Base-by-base conservation (phyloP, 2,329 filamentous ascomycete species). In the Alternaria viburni region DNA sequence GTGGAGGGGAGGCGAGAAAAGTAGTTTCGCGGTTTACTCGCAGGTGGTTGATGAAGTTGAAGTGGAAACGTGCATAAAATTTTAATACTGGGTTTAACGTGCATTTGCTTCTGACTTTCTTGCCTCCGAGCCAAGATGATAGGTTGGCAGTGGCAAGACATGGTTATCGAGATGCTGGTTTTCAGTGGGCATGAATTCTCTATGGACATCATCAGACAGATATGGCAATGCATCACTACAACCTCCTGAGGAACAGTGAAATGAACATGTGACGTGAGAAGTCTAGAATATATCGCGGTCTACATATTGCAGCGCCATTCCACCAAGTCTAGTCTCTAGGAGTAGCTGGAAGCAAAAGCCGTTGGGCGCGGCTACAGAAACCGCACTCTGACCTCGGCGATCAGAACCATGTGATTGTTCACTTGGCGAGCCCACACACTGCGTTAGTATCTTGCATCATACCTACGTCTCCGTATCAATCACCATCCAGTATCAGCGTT, bases 21-120 rank as follows among this genome's bases (percentile, higher is more conserved):
- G 19, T 3, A 52, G 12, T 2, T 36, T 0, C 1, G 19, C 1
- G 19, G 7, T 44, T 1, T 1, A 19, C 1, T 44, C 32, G 15
- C 32, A 17, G 32, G 32, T 41, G 4, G 32, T 0, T 0, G 32
- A 41, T 1, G 32, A 5, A n/a, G 8, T 25, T 8, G 3, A 4
- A 7, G 13, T 41, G 9, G 13, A 11, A 12, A 15, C 12, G 30
- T 54, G 25, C 26, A 54, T n/a, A 54, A 11, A 15, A 15, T 54
- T 44, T n/a, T 54, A 54, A 28, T 52, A 41, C 19, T 25, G 19
- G 12, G 32, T 52, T n/a, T 11, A 41, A 17, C 15, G 3, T 41
- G 49, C 30, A 17, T n/a, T 3, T 19, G 3, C 5, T 21, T 12
- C 3, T 41, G 8, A 17, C 3, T 17, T 5, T 17, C n/a, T 11